Evolutionary conservation across 306 rosid genomes (phyloP).

Genomic region (Sophora flavescens): DNA sequence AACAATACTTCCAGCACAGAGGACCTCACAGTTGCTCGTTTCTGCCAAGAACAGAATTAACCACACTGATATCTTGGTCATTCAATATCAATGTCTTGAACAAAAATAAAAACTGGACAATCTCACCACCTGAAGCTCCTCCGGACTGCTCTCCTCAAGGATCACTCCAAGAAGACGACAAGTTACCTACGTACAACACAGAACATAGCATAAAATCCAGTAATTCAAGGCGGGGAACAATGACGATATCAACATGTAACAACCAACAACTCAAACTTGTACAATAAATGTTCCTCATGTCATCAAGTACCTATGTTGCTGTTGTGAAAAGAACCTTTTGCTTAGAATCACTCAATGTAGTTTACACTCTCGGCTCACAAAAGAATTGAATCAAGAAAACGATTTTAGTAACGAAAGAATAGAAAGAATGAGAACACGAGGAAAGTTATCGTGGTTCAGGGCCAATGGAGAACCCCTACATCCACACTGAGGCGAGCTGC

Average conservation of each 20-base stretch:
- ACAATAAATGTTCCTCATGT: neutral
- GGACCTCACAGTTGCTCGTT: constrained; percentile 77
- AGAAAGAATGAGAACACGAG: too few relatives aligned
- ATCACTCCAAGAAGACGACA: constrained; percentile 81
- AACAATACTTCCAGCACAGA: constrained; percentile 76
- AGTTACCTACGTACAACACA: constrained; percentile 63
- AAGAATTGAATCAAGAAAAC: too few relatives aligned
- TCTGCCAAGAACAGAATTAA: constrained; percentile 58
- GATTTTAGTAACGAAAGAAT: too few relatives aligned
- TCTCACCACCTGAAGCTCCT: constrained; percentile 79
- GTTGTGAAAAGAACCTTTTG: too few relatives aligned
- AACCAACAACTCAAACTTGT: neutral
- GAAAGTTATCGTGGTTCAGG: too few relatives aligned
- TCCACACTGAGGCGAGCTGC: too few relatives aligned
- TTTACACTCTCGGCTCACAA: too few relatives aligned
- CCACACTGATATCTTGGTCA: constrained; percentile 27
- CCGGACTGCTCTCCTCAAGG: constrained; percentile 73
- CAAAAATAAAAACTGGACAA: constrained; percentile 34
- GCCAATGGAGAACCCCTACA: too few relatives aligned
- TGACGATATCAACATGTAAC: neutral
- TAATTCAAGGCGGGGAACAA: neutral
- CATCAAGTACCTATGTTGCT: constrained; percentile 1
- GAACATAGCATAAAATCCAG: constrained; percentile 2
- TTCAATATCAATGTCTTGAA: constrained; percentile 26
- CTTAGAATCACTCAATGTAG: too few relatives aligned